A percentile compares a stretch with the other conserved stretches of the same genome.
Conservation (phyloP, 1,284 basidiomycete species). For the Boletus semigastroideus region DNA sequence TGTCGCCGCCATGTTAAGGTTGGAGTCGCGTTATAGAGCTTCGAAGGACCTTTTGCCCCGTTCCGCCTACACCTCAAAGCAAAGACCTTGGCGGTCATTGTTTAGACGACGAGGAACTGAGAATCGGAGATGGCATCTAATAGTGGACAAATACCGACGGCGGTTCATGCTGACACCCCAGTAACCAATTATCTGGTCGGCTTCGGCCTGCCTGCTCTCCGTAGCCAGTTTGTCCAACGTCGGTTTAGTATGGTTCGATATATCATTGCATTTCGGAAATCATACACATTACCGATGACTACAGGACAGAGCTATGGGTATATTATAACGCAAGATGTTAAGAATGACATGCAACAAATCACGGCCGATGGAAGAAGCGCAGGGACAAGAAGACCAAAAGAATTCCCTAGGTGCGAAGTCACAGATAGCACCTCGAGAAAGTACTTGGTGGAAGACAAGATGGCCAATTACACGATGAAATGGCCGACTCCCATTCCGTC, state of each 20-base stretch:
- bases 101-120: conserved; percentile 29
- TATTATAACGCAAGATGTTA: conserved; percentile 22
- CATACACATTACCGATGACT: conserved; percentile 17
- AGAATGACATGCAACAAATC: conserved; percentile 4
- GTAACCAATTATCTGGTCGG: background rate
- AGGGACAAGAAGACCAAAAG: conserved; percentile 18
- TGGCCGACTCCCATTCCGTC: conserved; percentile 63
- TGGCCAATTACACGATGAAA: conserved; percentile 68
- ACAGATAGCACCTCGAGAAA: conserved; percentile 76
- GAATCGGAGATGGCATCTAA: conserved; percentile 29
- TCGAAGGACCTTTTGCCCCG: conserved; percentile 9
- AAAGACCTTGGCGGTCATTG: conserved; percentile 24
- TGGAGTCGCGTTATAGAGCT: conserved; percentile 17
- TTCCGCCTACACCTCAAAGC: conserved; percentile 6
- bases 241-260: background rate
- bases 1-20: conserved; percentile 37
- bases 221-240: background rate
- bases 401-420: conserved; percentile 9
- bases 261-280: background rate
- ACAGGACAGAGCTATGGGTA: conserved; percentile 19
- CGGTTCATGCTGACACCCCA: conserved; percentile 3
- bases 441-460: conserved; percentile 71
- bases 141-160: conserved; percentile 25
- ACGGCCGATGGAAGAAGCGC: background rate
- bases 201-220: background rate